Conservation (phyloP, 78 protist species). For the Pigoraptor vietnamica region DNA sequence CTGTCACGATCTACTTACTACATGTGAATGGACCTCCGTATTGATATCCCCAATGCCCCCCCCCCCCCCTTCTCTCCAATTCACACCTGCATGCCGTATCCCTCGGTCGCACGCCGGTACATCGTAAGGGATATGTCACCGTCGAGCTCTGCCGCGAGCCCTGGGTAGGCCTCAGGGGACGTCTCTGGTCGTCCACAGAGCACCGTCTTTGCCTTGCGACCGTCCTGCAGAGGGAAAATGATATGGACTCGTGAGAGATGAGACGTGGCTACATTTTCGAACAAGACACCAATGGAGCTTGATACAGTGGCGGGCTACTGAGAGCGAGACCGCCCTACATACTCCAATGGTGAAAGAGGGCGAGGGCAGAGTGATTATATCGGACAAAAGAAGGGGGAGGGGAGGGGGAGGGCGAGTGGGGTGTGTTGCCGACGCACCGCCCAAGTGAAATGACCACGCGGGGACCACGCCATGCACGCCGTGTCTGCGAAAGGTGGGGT, state of each 20-base stretch:
- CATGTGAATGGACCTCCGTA: no score
- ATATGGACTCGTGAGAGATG: neutral
- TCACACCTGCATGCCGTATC: neutral
- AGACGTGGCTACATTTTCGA: no score
- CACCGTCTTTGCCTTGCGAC: neutral
- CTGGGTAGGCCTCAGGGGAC: neutral
- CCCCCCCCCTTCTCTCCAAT: neutral
- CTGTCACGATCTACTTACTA: no score
- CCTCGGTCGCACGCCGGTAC: neutral
- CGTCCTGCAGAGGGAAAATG: neutral
- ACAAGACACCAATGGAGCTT: no score
- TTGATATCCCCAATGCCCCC: no score
- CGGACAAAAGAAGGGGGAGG: no score
- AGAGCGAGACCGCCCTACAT: no score
- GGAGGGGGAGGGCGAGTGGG: no score
- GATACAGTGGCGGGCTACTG: no score
- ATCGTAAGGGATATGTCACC: neutral
- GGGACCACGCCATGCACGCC: neutral
- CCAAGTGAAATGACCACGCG: neutral
- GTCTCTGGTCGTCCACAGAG: neutral
- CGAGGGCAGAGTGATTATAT: no score
- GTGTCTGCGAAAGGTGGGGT: neutral
- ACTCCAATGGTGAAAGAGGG: no score
- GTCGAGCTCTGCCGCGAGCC: neutral
- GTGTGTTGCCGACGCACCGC: neutral